Percentiles rank a stretch among this genome's conserved stretches.
Conservation (phyloP, 257 asterid genomes). For the Paulownia fortunei region DNA sequence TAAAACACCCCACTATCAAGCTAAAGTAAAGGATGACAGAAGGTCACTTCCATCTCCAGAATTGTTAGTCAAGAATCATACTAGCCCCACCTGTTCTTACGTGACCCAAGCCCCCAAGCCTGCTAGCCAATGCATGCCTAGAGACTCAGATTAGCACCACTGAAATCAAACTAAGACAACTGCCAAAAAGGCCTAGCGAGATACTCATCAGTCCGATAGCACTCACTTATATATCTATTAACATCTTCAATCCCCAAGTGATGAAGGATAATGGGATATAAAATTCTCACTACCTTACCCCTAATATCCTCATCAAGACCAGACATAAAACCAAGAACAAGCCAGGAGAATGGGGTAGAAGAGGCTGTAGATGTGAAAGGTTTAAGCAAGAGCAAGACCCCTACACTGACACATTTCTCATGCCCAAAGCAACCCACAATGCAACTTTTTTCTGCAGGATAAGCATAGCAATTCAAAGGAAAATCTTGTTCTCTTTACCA, state of each 20-base stretch:
- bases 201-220: background rate
- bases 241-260: background rate
- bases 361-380: background rate
- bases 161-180: background rate
- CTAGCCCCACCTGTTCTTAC: too few species aligned
- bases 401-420: background rate
- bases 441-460: background rate
- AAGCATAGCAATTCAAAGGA: background rate
- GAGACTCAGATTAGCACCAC: background rate
- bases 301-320: background rate
- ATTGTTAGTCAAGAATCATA: background rate
- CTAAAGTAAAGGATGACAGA: constrained; percentile 1
- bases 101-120: background rate
- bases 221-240: background rate
- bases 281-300: background rate
- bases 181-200: background rate
- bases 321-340: background rate
- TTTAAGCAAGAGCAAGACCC: background rate
- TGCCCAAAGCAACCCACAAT: background rate
- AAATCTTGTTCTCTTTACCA: background rate
- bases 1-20: background rate
- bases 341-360: background rate
- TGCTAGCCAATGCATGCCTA: background rate
- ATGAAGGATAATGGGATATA: background rate
- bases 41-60: background rate